A percentile compares a stretch with the other conserved stretches of the same genome.
These are phyloP conservation scores for Tothia fuscella DNA, from an alignment of 2,329 filamentous ascomycete species.

Conservation along the genomic window DNA sequence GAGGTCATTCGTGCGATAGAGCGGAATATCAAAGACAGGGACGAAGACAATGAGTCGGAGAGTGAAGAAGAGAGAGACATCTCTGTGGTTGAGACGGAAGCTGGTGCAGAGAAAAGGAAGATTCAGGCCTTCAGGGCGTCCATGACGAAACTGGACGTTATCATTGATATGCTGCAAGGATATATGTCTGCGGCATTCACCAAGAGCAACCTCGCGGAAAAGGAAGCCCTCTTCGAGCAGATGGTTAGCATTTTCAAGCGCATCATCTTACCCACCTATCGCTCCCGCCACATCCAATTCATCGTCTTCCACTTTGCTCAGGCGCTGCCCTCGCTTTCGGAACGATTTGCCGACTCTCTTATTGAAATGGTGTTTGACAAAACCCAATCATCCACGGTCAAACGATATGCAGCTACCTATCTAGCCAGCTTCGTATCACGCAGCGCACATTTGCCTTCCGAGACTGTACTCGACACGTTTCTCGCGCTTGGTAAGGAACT, in stretches of 20 bases:
- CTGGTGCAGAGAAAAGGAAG: constrained; percentile 52
- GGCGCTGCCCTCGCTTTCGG: constrained; percentile 62
- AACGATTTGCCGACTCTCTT: constrained; percentile 71
- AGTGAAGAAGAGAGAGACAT: constrained; percentile 32
- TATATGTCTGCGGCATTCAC: constrained; percentile 49
- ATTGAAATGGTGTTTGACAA: constrained; percentile 62
- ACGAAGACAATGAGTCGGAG: constrained; percentile 30
- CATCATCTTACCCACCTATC: constrained; percentile 81
- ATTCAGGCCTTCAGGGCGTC: constrained; percentile 67
- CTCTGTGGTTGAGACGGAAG: constrained; percentile 48
- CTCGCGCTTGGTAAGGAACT: constrained; percentile 66
- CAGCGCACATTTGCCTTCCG: constrained; percentile 65
- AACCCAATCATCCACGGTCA: constrained; percentile 54
- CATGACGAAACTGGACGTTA: constrained; percentile 81
- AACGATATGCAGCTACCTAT: constrained; percentile 81
- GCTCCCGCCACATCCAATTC: constrained; percentile 88
- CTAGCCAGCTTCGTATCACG: constrained; percentile 89
- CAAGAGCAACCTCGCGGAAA: constrained; percentile 54
- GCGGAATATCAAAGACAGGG: constrained; percentile 32
- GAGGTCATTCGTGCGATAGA: constrained; percentile 31
- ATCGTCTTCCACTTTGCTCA: constrained; percentile 93
- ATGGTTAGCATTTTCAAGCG: constrained; percentile 76
- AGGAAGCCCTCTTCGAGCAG: constrained; percentile 62
- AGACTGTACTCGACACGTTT: constrained; percentile 73
- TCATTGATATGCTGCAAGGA: constrained; percentile 77